A percentile compares a stretch with the other conserved stretches of the same genome.
Evolutionary conservation across 257 asterid genomes (phyloP).

Genomic region (Salvia hispanica): DNA sequence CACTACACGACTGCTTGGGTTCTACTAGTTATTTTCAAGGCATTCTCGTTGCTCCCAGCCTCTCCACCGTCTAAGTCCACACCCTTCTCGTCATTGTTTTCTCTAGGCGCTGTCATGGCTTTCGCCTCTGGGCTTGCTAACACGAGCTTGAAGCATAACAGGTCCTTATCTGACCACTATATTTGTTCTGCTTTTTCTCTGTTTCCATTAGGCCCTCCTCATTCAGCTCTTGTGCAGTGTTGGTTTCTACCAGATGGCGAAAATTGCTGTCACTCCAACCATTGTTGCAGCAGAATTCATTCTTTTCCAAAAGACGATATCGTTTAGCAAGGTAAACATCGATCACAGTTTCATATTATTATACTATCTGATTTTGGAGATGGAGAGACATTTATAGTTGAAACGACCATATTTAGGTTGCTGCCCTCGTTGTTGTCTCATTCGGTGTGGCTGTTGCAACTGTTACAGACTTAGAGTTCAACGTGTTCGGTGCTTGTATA

Average conservation of each 20-base stretch:
- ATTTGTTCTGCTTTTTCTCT: not conserved
- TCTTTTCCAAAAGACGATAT: conserved; percentile 57
- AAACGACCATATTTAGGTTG: conserved; percentile 45
- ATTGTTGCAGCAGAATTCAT: conserved; percentile 73
- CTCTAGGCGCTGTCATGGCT: conserved; percentile 88
- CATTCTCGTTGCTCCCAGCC: conserved; percentile 63
- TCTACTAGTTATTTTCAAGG: conserved; percentile 71
- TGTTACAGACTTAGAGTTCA: conserved; percentile 81
- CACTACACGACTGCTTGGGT: conserved; percentile 80
- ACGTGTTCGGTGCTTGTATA: conserved; percentile 70
- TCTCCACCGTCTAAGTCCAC: conserved; percentile 77
- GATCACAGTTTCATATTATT: not conserved
- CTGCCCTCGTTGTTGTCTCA: conserved; percentile 68
- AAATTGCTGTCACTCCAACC: conserved; percentile 90
- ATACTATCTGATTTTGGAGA: not conserved
- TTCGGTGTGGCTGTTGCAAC: conserved; percentile 88
- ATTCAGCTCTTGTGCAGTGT: conserved; percentile 67
- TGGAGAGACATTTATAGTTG: not conserved
- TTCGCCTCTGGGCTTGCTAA: conserved; percentile 90
- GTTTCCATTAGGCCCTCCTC: conserved; percentile 26
- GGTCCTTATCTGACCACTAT: conserved; percentile 39
- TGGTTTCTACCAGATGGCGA: conserved; percentile 96
- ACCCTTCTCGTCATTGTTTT: conserved; percentile 69
- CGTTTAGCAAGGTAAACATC: conserved; percentile 54
- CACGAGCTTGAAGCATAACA: conserved; percentile 74